Percentiles rank a stretch among this genome's conserved stretches.
These are phyloP conservation scores for Cryphonectria japonica DNA, from an alignment of 2,329 filamentous ascomycete genomes.

Conservation along the genomic window DNA sequence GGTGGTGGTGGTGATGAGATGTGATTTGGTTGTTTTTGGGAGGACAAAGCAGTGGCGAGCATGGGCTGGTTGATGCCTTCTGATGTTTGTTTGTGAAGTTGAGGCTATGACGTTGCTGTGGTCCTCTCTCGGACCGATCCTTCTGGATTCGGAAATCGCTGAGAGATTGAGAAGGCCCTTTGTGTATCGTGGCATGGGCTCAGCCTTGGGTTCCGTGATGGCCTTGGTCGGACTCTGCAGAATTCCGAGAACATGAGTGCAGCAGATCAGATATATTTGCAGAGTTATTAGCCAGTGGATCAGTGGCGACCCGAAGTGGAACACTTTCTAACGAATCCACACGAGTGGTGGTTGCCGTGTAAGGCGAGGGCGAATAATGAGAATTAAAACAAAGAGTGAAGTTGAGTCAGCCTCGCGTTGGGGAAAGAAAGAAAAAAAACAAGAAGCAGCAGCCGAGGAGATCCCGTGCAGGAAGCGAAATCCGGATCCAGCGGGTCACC, in stretches of 20 bases:
- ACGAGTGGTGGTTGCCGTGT: constrained; percentile 6
- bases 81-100: neutral
- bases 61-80: neutral
- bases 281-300: neutral
- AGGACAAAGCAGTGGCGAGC: neutral
- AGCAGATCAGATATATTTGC: neutral
- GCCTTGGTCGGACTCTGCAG: constrained; percentile 10
- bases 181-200: constrained; percentile 16
- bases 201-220: constrained; percentile 14
- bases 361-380: neutral
- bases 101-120: constrained; percentile 23
- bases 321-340: constrained; percentile 15
- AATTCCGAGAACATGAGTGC: constrained; percentile 24
- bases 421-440: neutral
- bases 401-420: neutral
- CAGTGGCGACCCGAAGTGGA: constrained; percentile 7
- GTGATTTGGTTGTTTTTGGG: neutral
- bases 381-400: neutral
- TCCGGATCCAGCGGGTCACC: neutral
- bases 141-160: constrained; percentile 2
- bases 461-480: neutral
- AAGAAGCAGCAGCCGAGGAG: neutral
- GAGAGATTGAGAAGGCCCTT: neutral
- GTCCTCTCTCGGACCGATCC: neutral
- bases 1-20: neutral